Evolutionary conservation across 2,329 filamentous ascomycete genomes (phyloP).

Genomic region (Shiraia bambusicola): DNA sequence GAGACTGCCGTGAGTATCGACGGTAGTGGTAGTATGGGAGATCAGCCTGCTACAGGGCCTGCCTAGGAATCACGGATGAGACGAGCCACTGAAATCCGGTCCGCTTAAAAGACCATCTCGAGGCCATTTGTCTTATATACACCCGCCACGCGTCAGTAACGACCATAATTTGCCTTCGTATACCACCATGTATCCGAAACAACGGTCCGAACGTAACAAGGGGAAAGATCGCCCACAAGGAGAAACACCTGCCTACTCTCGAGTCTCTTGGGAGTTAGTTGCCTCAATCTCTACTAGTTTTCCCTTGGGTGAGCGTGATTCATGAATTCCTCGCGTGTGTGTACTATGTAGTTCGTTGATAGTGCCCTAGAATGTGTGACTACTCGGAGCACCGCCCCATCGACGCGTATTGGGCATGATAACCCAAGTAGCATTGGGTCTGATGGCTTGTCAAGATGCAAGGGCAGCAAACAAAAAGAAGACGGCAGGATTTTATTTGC

Average conservation of each 20-base stretch:
- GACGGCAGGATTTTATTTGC: background rate
- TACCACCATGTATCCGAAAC: conserved; percentile 27
- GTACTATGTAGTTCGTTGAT: conserved; percentile 19
- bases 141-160: conserved; percentile 12
- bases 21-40: conserved; percentile 8
- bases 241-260: conserved; percentile 28
- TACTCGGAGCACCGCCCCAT: background rate
- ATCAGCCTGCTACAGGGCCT: conserved; percentile 13
- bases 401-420: background rate
- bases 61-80: conserved; percentile 6
- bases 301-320: conserved; percentile 5
- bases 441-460: conserved; percentile 21
- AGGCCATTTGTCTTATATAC: conserved; percentile 23
- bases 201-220: conserved; percentile 21
- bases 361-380: conserved; percentile 18
- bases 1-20: conserved; percentile 15
- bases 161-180: conserved; percentile 4
- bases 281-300: conserved; percentile 8
- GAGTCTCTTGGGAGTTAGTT: conserved; percentile 18
- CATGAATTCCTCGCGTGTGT: conserved; percentile 23
- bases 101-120: conserved; percentile 18
- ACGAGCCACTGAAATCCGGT: conserved; percentile 17
- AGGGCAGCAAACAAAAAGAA: conserved; percentile 16
- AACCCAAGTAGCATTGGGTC: conserved; percentile 12
- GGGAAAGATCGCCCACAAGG: conserved; percentile 36